Conservation (phyloP, 768 basidiomycete species). For the Inosperma sp. region DNA sequence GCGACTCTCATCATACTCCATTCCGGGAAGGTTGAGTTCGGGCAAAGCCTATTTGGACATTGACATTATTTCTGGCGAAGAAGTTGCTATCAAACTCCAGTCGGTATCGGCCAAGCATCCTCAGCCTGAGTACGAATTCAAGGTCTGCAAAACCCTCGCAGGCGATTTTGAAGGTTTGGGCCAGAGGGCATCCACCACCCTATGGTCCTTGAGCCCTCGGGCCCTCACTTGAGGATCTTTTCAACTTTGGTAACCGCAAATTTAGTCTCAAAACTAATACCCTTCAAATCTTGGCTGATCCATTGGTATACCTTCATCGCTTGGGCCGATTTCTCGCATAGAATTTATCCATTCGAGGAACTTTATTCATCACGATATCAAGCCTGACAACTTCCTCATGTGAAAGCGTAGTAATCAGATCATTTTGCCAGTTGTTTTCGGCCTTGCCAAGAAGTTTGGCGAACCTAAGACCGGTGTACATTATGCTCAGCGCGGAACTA, state of each 20-base stretch:
- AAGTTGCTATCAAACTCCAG: conserved; percentile 99
- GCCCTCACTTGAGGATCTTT: conserved; percentile 84
- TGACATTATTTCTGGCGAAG: conserved; percentile 99
- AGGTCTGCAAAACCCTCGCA: conserved; percentile 95
- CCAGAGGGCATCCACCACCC: conserved; percentile 99
- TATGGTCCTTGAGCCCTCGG: conserved; percentile 96
- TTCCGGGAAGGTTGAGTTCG: too few species aligned
- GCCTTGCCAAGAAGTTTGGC: conserved; percentile 99
- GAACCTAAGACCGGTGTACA: conserved; percentile 99
- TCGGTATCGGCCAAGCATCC: conserved; percentile 99
- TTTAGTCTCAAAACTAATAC: conserved; percentile 96
- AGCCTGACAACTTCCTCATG: conserved; percentile 99
- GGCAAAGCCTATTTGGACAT: conserved; percentile 99
- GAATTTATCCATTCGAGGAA: conserved; percentile 99
- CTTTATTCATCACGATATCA: conserved; percentile 97
- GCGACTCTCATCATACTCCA: too few species aligned
- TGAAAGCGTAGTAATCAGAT: conserved; percentile 99
- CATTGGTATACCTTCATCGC: conserved; percentile 74
- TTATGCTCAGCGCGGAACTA: conserved; percentile 99
- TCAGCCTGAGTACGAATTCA: conserved; percentile 98
- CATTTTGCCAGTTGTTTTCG: conserved; percentile 96
- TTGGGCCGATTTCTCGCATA: conserved; percentile 84
- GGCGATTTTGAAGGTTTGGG: conserved; percentile 95
- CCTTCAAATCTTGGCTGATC: conserved; percentile 93
- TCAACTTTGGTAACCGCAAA: conserved; percentile 96